Evolutionary conservation across 805 yeast species (phyloP).

Genomic region (Schizosaccharomyces osmophilus): DNA sequence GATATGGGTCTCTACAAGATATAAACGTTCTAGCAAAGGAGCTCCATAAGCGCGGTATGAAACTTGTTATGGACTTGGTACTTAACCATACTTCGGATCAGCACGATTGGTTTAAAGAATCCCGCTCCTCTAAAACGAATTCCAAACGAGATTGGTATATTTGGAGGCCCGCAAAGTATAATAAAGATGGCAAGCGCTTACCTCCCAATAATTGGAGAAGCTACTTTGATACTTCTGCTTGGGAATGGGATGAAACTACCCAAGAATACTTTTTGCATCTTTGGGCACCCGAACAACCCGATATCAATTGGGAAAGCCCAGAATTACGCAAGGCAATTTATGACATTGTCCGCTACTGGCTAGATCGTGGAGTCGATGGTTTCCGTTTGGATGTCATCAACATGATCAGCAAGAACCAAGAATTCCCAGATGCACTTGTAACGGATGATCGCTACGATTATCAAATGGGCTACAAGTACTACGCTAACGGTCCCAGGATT

Average conservation of each 20-base stretch:
- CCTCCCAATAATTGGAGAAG: conserved; percentile 37
- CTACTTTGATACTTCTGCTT: conserved; percentile 29
- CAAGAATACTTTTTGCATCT: conserved; percentile 31
- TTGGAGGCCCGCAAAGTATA: conserved; percentile 29
- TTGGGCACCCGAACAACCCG: conserved; percentile 33
- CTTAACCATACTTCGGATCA: conserved; percentile 33
- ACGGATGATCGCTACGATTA: conserved; percentile 18
- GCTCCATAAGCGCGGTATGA: conserved; percentile 26
- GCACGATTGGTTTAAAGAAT: conserved; percentile 35
- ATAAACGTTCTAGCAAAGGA: conserved; percentile 25
- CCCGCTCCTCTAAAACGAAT: conserved; percentile 24
- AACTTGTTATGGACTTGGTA: conserved; percentile 29
- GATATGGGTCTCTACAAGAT: conserved; percentile 30
- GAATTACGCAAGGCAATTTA: conserved; percentile 16
- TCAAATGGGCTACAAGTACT: conserved; percentile 18
- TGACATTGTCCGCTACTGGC: conserved; percentile 29
- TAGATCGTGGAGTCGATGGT: conserved; percentile 31
- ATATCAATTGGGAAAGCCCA: conserved; percentile 35
- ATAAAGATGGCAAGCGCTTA: conserved; percentile 23
- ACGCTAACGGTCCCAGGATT: conserved; percentile 28
- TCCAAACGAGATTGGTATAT: conserved; percentile 39
- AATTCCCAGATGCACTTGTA: conserved; percentile 26
- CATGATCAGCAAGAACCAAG: conserved; percentile 24
- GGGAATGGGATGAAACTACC: conserved; percentile 30
- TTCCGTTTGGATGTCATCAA: conserved; percentile 35